Base-by-base conservation (phyloP, 2,329 filamentous ascomycete genomes). In the Ascochyta koolunga region DNA sequence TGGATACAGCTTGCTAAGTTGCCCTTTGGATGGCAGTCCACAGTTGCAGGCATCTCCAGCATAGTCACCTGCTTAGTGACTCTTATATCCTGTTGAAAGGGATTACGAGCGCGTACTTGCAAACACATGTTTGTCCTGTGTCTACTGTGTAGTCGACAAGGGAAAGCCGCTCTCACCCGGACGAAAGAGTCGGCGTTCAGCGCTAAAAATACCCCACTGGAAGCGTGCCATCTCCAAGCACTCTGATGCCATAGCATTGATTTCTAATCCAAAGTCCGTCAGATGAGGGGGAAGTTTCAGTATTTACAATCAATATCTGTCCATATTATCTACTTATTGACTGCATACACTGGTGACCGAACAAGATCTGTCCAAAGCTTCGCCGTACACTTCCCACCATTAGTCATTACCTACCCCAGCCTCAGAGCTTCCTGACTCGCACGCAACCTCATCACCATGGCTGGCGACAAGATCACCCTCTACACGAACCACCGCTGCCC, bases 401-500 rank as follows among this genome's bases (percentile, higher is more conserved):
- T 41, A 58, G 51, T 48, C 55, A 45, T 58, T 40, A n/a, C 21
- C 13, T 24, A 9, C 18, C 3, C 8, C 31, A 24, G 19, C 41
- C 18, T 5, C 1, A 37, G 6, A 47, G 47, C 42, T 51, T 31
- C 27, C 42, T 51, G 47, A 52, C 53, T 51, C 53, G 47, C 8
- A 38, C 8, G 15, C 35, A 43, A 36, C 39, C 8, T 24, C 27
- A 42, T 4, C 25, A 22, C 10, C 18, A 56, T 56, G 53, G 47
- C 52, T 43, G 68, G 64, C 35, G 57, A 65, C 31, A 83, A 84
- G 61, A 85, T 90, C 71, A 86, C 78, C 27, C 78, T 90, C 36
- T 91, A 91, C 76, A 91, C 88, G 42, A 88, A 86, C 77, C 86
- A 86, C 62, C 45, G 62, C 43, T 92, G 89, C 71, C 89, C 89